Evolutionary conservation across 2,329 filamentous ascomycete genomes (phyloP), one percentile per base, ranked within the genome.

Genomic region (Alternaria angustiovoidea): DNA sequence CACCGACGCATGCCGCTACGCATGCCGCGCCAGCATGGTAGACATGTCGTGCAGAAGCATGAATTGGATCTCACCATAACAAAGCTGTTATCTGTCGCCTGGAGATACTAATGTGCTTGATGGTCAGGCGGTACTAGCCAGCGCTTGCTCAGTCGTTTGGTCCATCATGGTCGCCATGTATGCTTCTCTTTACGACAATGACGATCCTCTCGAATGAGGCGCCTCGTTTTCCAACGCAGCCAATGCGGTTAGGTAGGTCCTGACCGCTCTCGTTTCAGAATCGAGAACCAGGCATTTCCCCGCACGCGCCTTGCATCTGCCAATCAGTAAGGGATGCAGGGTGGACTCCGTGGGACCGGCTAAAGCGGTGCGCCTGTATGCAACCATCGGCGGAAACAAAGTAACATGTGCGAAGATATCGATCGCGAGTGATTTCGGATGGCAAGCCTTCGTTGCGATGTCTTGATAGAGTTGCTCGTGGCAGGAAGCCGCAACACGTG

Each of bases 1-100:
- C 61, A 53, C 63, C 58, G 58, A 62, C 52, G 61, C 59, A 62
- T 61, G 57, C 52, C 57, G 57, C 58, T 54, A 60, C 53, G 54
- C 54, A 53, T 55, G 49, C 32, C 54, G 54, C 30, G 48, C 49
- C 56, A 36, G 20, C 26, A 22, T 14, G 12, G 44, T 20, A 54
- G 7, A 39, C 22, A 56, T 55, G 57, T 59, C 44, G 57, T 59
- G 52, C 57, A 49, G 51, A 36, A 32, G 28, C 30, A 32, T 34
- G 32, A 36, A n/a, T 16, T 49, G 32, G 32, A 24, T 20, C 18
- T 32, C 26, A 3, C 3, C 12, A 16, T 8, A 20, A 6, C 5
- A 16, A 11, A 4, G 16, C 32, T 12, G 46, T n/a, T 6, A 12
- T 8, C 20, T 49, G 30, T 20, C 18, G 22, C 51, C 7, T 6